Percentiles rank a stretch among this genome's conserved stretches.
phyloP scores from a whole-genome alignment of 1,284 basidiomycete genomes.

The Ustilago hordei region DNA sequence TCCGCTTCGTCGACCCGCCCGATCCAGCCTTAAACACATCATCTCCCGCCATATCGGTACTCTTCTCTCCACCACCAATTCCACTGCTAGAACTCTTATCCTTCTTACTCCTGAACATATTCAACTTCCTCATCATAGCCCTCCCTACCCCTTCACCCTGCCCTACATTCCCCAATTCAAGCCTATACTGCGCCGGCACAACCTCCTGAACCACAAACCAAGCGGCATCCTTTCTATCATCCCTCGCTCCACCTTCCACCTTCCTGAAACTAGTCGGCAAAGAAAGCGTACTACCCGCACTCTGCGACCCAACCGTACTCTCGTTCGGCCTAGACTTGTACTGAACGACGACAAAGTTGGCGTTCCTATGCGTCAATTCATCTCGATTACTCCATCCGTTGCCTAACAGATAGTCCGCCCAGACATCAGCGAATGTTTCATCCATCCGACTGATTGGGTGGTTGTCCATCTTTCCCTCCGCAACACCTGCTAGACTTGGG shows the following conservation, averaged over 20 bases:
- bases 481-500: slow-evolving; percentile 35
- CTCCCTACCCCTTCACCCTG: slow-evolving; percentile 43
- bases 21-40: slow-evolving; percentile 55
- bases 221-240: slow-evolving; percentile 58
- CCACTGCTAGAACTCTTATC: slow-evolving; percentile 30
- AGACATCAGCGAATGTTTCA: slow-evolving; percentile 66
- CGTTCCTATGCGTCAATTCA: slow-evolving; percentile 64
- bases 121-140: slow-evolving; percentile 66
- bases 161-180: slow-evolving; percentile 54
- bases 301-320: slow-evolving; percentile 48
- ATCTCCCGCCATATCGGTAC: slow-evolving; percentile 10
- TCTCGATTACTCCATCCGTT: slow-evolving; percentile 68
- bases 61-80: slow-evolving; percentile 9
- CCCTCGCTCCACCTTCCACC: slow-evolving; percentile 30
- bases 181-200: slow-evolving; percentile 64
- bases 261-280: slow-evolving; percentile 31
- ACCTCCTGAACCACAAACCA: slow-evolving; percentile 68
- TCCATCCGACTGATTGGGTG: slow-evolving; percentile 61
- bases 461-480: slow-evolving; percentile 22
- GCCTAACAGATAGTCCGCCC: slow-evolving; percentile 65
- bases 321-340: slow-evolving; percentile 55
- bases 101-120: slow-evolving; percentile 54
- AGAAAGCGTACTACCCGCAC: slow-evolving; percentile 30
- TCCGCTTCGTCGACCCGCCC: slow-evolving; percentile 55
- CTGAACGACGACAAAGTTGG: slow-evolving; percentile 68